Conservation (phyloP, 805 yeast species). For the Maudiozyma serrabonitensis region DNA sequence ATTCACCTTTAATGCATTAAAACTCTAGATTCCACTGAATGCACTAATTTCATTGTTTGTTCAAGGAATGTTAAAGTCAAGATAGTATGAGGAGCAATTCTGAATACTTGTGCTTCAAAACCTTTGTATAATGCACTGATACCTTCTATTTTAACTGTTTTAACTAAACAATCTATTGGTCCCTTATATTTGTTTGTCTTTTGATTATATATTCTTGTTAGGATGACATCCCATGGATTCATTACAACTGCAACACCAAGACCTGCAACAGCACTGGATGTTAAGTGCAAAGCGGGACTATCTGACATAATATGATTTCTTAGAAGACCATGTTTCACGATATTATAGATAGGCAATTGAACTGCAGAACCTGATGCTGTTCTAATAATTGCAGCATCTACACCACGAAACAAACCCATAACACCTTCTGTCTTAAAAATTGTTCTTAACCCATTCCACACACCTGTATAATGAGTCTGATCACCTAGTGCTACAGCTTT, state of each 20-base stretch:
- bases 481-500: slow-evolving; percentile 64
- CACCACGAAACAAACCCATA: slow-evolving; percentile 76
- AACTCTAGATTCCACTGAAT: slow-evolving; percentile 28
- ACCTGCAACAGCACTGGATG: slow-evolving; percentile 72
- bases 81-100: slow-evolving; percentile 93
- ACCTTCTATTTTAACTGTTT: slow-evolving; percentile 82
- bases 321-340: slow-evolving; percentile 55
- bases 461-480: slow-evolving; percentile 76
- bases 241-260: slow-evolving; percentile 87
- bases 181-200: slow-evolving; percentile 79
- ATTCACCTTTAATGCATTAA: slow-evolving; percentile 7
- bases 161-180: slow-evolving; percentile 78
- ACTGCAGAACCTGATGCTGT: slow-evolving; percentile 95
- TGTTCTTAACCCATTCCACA: slow-evolving; percentile 55
- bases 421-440: slow-evolving; percentile 70
- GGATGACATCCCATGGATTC: slow-evolving; percentile 96
- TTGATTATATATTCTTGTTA: slow-evolving; percentile 93
- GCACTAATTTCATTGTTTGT: slow-evolving; percentile 57
- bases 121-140: slow-evolving; percentile 84
- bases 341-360: slow-evolving; percentile 84
- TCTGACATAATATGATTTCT: slow-evolving; percentile 44
- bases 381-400: slow-evolving; percentile 87
- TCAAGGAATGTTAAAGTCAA: slow-evolving; percentile 90
- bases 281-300: slow-evolving; percentile 61
- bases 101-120: slow-evolving; percentile 80